phyloP scores from a whole-genome alignment of 345 rosid genomes.

The Erucastrum elatum region DNA sequence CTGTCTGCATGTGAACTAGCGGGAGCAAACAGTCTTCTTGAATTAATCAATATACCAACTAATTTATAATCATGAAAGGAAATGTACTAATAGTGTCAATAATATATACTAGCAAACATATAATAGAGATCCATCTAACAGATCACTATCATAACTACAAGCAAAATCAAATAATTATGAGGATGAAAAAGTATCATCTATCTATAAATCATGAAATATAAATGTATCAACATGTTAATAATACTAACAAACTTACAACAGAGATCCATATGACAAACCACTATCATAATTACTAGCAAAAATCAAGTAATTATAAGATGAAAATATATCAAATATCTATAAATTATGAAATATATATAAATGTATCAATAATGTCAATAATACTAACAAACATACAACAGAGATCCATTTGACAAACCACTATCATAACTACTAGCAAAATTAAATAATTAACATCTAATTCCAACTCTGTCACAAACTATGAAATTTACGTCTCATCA shows the following conservation, averaged over 20 bases:
- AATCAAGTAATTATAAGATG: constrained; percentile 13
- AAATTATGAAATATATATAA: not conserved
- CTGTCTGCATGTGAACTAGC: constrained; percentile 31
- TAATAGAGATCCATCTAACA: not conserved
- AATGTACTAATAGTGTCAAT: constrained; percentile 7
- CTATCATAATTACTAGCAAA: constrained; percentile 18
- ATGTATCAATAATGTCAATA: constrained; percentile 15
- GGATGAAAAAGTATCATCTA: not conserved
- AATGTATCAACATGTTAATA: constrained; percentile 5
- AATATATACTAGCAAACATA: not conserved
- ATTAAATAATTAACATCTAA: constrained; percentile 18
- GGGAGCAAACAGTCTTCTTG: not conserved
- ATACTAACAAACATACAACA: constrained; percentile 4
- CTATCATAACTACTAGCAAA: constrained; percentile 22
- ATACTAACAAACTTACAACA: not conserved
- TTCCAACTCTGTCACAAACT: constrained; percentile 15
- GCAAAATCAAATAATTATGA: constrained; percentile 25
- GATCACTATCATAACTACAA: constrained; percentile 10
- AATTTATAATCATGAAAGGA: constrained; percentile 3
- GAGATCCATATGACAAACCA: not conserved
- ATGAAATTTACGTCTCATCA: not conserved
- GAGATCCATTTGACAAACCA: constrained; percentile 9
- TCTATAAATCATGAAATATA: not conserved
- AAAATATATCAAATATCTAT: not conserved
- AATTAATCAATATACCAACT: not conserved